Evolutionary conservation across 306 rosid genomes (phyloP).

Genomic region (Acacia crassicarpa): DNA sequence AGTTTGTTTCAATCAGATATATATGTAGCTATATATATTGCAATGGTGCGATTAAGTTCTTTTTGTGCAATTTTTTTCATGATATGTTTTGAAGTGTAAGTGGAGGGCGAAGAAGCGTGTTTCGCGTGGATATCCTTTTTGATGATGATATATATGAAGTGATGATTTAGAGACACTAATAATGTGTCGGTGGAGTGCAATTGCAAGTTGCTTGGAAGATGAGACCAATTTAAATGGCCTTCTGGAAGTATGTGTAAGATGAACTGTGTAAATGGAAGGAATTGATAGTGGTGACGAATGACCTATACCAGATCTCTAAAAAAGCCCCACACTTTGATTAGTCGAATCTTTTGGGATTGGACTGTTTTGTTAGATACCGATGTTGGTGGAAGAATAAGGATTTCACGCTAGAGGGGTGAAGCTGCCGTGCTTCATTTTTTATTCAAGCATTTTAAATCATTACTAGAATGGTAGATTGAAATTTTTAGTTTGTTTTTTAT

Average conservation of each 20-base stretch:
- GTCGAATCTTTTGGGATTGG: conserved; percentile 28
- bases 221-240: conserved; percentile 24
- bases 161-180: conserved; percentile 6
- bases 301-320: neutral
- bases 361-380: conserved; percentile 8
- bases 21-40: neutral
- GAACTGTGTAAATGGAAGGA: conserved; percentile 17
- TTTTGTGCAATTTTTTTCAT: neutral
- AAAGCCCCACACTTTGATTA: neutral
- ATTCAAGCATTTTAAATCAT: neutral
- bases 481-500: neutral
- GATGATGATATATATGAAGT: neutral
- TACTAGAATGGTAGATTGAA: neutral
- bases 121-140: conserved; percentile 12
- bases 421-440: neutral
- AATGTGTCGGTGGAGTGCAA: conserved; percentile 28
- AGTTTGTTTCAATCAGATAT: neutral
- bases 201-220: conserved; percentile 20
- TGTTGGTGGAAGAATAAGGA: neutral
- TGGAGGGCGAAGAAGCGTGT: neutral
- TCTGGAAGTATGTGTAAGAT: neutral
- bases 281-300: conserved; percentile 23
- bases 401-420: neutral
- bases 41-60: neutral
- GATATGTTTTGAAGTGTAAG: conserved; percentile 8